Evolutionary conservation across 768 basidiomycete species (phyloP).

Genomic region (Tulasnella sp.): DNA sequence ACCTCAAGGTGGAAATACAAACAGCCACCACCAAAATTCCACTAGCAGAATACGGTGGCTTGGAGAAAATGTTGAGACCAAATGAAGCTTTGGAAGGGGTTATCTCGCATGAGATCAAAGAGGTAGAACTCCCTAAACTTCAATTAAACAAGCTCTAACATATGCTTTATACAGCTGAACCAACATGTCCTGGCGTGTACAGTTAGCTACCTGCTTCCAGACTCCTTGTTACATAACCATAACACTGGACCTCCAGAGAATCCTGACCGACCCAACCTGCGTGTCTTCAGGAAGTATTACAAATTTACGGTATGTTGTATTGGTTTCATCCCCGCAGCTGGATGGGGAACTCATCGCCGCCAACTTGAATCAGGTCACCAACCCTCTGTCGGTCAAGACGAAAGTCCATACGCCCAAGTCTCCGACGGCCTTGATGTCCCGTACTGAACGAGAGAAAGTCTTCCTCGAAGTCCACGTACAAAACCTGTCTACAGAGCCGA

Average conservation of each 20-base stretch:
- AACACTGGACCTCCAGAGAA: constrained; percentile 38
- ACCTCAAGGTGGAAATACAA: constrained; percentile 75
- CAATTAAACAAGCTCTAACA: not conserved
- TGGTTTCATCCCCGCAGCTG: not conserved
- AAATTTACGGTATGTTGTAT: constrained; percentile 65
- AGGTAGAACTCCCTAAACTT: constrained; percentile 41
- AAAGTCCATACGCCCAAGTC: constrained; percentile 74
- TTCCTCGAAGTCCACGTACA: constrained; percentile 91
- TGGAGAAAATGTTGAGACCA: constrained; percentile 36
- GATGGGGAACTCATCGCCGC: not conserved
- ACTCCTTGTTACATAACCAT: constrained; percentile 15
- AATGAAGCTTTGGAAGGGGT: constrained; percentile 50
- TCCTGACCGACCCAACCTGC: constrained; percentile 41
- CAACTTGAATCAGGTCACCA: constrained; percentile 54
- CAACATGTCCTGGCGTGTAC: constrained; percentile 82
- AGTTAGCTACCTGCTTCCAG: constrained; percentile 66
- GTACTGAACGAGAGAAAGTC: constrained; percentile 61
- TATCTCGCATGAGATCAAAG: constrained; percentile 84
- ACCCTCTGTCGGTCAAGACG: constrained; percentile 89
- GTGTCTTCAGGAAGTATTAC: constrained; percentile 80
- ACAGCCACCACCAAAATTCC: constrained; percentile 55
- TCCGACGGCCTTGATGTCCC: constrained; percentile 55
- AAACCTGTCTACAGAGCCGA: constrained; percentile 64
- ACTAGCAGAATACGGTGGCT: constrained; percentile 52
- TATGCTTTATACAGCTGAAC: constrained; percentile 1